These are phyloP conservation scores for Skeletonema menzelii DNA, from an alignment of 108 stramenopile species.

Conservation along the genomic window DNA sequence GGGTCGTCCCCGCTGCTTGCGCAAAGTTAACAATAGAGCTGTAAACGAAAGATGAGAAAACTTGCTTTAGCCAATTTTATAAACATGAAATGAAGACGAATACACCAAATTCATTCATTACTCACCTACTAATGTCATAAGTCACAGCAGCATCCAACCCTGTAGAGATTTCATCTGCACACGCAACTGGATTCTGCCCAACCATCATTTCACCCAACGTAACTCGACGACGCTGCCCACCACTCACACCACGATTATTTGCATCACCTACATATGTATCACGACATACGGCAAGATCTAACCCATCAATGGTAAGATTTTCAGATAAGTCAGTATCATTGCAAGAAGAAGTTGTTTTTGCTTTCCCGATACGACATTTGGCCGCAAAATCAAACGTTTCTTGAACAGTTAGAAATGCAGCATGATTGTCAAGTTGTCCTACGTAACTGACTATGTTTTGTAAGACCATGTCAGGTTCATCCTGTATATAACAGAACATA, in stretches of 20 bases:
- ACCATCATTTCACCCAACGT: conserved; percentile 89
- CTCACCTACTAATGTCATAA: conserved; percentile 55
- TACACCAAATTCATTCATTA: not conserved
- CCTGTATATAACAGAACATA: no score
- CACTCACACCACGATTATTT: conserved; percentile 76
- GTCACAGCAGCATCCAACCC: conserved; percentile 85
- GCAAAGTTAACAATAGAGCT: conserved; percentile 46
- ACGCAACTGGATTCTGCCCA: conserved; percentile 59
- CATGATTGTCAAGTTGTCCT: conserved; percentile 73
- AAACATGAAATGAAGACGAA: no score
- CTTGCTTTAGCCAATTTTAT: no score
- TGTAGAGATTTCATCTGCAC: conserved; percentile 89
- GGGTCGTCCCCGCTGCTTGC: conserved; percentile 47
- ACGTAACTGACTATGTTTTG: conserved; percentile 53
- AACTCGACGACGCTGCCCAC: conserved; percentile 75
- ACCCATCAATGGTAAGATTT: conserved; percentile 56
- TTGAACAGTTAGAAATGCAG: conserved; percentile 69
- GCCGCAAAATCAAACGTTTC: conserved; percentile 83
- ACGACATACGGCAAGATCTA: conserved; percentile 64
- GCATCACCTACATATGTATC: conserved; percentile 87
- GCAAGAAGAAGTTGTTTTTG: not conserved
- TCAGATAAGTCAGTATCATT: conserved; percentile 28
- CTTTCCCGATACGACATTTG: conserved; percentile 50
- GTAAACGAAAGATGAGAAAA: conserved; percentile 19
- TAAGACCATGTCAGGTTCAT: conserved; percentile 43